Evolutionary conservation across 495 filamentous ascomycete species (phyloP), one percentile per base, ranked within the genome.

Genomic region (Cetradonia linearis): DNA sequence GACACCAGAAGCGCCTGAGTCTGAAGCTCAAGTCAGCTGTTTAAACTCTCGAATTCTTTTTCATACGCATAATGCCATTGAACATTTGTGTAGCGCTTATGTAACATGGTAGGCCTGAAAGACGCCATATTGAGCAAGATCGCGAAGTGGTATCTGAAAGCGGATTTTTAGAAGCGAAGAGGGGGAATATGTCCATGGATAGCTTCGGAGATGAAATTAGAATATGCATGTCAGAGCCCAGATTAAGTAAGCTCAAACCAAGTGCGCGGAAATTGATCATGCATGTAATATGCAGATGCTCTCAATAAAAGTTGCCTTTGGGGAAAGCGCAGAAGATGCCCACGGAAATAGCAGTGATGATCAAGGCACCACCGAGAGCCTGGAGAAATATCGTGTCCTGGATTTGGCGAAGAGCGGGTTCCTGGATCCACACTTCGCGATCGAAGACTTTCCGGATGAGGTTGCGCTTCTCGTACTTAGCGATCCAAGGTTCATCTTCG

Each of bases 361-460:
- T 47, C 14, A 78, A 66, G 5, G 67, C 70, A n/a, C 67, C 72
- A 46, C 73, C 54, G 9, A 80, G 46, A 16, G 81, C 73, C 70
- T 87, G 84, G 47, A 84, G 58, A 67, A 87, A 86, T 65, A 88
- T 88, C 34, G 78, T 86, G 68, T 90, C 85, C 71, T 90, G 87
- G 58, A 90, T 84, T 74, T 86, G 80, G 14, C 85, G 76, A 50
- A 91, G 72, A 48, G 84, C 83, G 3, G 86, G 85, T 70, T 91
- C 87, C 71, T 85, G 74, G 50, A 89, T 83, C 85, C 84, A 89
- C 52, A 86, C 74, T 70, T 87, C 81, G 47, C 81, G 78, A 62
- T 89, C 85, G 69, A 90, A 88, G 58, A 91, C 68, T 73, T 86
- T 90, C 59, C 85, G 79, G 57, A 87, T 63, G 44, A 87, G 34